Percentiles rank a stretch among this genome's conserved stretches.
Evolutionary conservation across 371 early-diverging fungal genomes (phyloP).

Genomic region (Actinomortierella wolfii): DNA sequence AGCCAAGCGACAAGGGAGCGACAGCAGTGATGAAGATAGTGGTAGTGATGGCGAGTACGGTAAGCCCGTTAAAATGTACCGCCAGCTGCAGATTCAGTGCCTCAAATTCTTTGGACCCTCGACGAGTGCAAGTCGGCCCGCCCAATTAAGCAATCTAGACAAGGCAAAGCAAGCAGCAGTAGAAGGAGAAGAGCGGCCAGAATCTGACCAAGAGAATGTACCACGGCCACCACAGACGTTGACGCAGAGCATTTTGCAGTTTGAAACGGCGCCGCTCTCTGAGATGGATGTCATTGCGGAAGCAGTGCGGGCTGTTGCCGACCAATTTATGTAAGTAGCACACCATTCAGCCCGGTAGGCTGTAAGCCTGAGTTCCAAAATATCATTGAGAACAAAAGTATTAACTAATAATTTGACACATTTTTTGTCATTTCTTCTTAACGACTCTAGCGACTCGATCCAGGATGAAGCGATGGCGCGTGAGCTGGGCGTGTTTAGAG

Average conservation of each 20-base stretch:
- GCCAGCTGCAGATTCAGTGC: slow-evolving; percentile 43
- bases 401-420: too few relatives aligned
- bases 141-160: slow-evolving; percentile 10
- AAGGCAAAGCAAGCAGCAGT: slow-evolving; percentile 5
- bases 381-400: too few relatives aligned
- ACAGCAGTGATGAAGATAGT: neutral
- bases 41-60: slow-evolving; percentile 12
- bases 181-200: neutral
- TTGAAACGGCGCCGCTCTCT: slow-evolving; percentile 31
- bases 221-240: slow-evolving; percentile 3
- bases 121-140: slow-evolving; percentile 16
- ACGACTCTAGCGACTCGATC: slow-evolving; percentile 15
- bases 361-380: too few relatives aligned
- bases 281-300: slow-evolving; percentile 47
- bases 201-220: neutral
- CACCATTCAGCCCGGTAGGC: too few relatives aligned
- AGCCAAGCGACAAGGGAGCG: neutral
- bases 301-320: slow-evolving; percentile 31
- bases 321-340: slow-evolving; percentile 30
- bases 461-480: slow-evolving; percentile 23
- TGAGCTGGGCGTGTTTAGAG: slow-evolving; percentile 16
- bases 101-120: slow-evolving; percentile 34
- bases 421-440: too few relatives aligned
- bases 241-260: slow-evolving; percentile 24
- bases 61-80: slow-evolving; percentile 21